These are phyloP conservation scores for Alternaria sp. DNA, from an alignment of 2,329 filamentous ascomycete genomes.

Conservation along the genomic window DNA sequence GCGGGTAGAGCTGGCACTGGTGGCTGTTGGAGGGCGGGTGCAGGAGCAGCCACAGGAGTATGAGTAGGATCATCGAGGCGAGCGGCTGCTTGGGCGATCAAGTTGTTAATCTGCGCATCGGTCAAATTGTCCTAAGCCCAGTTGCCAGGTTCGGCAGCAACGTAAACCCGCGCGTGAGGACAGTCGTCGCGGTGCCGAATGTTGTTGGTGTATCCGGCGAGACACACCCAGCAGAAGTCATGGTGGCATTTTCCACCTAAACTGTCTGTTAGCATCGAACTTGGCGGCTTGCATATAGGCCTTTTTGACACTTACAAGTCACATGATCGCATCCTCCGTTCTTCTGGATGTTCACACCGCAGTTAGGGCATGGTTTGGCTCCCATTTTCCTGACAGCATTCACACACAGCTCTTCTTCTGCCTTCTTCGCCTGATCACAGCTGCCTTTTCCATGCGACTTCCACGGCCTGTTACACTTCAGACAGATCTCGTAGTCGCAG, in stretches of 20 bases:
- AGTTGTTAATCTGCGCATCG: slow-evolving; percentile 11
- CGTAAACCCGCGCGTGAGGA: slow-evolving; percentile 13
- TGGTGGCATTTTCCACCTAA: slow-evolving; percentile 26
- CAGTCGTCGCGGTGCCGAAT: slow-evolving; percentile 20
- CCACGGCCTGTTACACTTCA: slow-evolving; percentile 34
- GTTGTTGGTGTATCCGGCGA: slow-evolving; percentile 11
- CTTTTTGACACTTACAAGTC: slow-evolving; percentile 25
- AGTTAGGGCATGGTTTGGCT: slow-evolving; percentile 38
- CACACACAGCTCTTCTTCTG: slow-evolving; percentile 27
- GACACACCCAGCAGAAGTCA: slow-evolving; percentile 37
- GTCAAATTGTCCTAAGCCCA: slow-evolving; percentile 17
- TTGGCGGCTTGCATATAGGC: not conserved
- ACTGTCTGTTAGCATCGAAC: not conserved
- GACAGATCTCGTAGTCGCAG: slow-evolving; percentile 30
- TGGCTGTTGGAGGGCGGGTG: not conserved
- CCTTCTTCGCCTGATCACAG: slow-evolving; percentile 28
- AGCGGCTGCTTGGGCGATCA: slow-evolving; percentile 9
- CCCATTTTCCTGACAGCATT: slow-evolving; percentile 31
- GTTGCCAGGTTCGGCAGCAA: slow-evolving; percentile 24
- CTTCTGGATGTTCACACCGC: slow-evolving; percentile 39
- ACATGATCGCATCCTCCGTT: slow-evolving; percentile 40
- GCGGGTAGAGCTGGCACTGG: not conserved
- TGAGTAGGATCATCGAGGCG: not conserved
- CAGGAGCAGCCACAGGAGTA: not conserved
- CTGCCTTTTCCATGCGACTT: slow-evolving; percentile 13